Percentiles rank a stretch among this genome's conserved stretches.
These are phyloP conservation scores for Phytophthora podocarpi DNA, from an alignment of 352 stramenopile genomes.

Conservation along the genomic window DNA sequence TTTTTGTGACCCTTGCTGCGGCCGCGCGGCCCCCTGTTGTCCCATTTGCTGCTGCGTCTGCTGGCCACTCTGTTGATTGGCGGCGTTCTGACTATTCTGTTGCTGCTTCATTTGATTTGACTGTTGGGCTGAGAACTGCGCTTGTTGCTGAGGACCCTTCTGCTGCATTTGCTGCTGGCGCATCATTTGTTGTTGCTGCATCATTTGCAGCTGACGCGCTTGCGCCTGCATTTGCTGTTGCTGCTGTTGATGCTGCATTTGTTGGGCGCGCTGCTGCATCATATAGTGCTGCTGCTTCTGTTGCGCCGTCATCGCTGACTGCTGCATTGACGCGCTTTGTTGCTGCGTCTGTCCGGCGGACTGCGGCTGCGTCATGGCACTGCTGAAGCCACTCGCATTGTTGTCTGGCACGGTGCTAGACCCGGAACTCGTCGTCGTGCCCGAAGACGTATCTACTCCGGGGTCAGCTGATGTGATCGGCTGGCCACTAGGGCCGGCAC, in stretches of 20 bases:
- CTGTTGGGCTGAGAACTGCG: slow-evolving; percentile 36
- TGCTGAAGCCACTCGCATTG: slow-evolving; percentile 25
- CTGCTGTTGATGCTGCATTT: slow-evolving; percentile 62
- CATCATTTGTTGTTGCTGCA: slow-evolving; percentile 52
- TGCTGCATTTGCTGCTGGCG: slow-evolving; percentile 51
- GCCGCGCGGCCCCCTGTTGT: slow-evolving; percentile 34
- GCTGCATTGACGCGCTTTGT: slow-evolving; percentile 33
- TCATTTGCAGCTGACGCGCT: slow-evolving; percentile 48
- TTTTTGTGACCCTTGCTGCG: slow-evolving; percentile 28
- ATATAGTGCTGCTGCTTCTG: slow-evolving; percentile 58
- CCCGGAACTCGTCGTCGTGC: slow-evolving; percentile 12
- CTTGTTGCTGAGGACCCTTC: slow-evolving; percentile 34
- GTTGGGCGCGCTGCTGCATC: slow-evolving; percentile 55
- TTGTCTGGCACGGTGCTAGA: slow-evolving; percentile 12
- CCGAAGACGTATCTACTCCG: slow-evolving; percentile 5
- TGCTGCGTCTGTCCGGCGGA: slow-evolving; percentile 22
- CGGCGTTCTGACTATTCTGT: slow-evolving; percentile 38
- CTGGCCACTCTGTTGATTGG: slow-evolving; percentile 49
- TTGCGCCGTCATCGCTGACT: slow-evolving; percentile 29
- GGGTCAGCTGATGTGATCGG: slow-evolving; percentile 13
- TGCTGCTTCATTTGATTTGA: slow-evolving; percentile 32
- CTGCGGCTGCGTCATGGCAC: slow-evolving; percentile 30
- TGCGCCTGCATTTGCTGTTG: slow-evolving; percentile 48
- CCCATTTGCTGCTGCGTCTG: slow-evolving; percentile 47
- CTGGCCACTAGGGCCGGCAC: slow-evolving; percentile 5